Conservation (phyloP, 169 alveolate genomes). For the Eimeria zaria region DNA sequence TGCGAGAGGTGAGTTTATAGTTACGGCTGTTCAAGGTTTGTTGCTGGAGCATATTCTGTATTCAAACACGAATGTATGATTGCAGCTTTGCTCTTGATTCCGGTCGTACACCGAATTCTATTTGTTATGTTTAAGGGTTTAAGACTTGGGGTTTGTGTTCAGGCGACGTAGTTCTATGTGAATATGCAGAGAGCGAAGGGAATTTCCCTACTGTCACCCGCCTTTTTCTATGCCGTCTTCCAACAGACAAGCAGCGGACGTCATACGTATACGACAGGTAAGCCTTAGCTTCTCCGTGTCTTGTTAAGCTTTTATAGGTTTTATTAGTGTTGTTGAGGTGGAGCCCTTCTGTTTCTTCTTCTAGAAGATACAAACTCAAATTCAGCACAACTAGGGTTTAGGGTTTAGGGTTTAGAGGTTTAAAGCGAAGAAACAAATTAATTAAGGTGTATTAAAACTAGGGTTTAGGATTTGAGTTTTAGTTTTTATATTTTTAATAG, state of each 20-base stretch:
- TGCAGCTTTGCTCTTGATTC: not conserved
- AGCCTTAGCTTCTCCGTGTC: not conserved
- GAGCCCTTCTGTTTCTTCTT: not conserved
- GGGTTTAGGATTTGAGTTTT: not conserved
- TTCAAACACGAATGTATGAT: no score
- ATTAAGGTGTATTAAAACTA: no score
- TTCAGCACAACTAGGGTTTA: not conserved
- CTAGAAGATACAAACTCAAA: not conserved
- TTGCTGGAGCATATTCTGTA: not conserved
- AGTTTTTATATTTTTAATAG: not conserved
- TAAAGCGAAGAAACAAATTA: no score
- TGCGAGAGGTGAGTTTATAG: constrained; percentile 64
- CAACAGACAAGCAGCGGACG: constrained; percentile 68
- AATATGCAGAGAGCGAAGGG: constrained; percentile 81
- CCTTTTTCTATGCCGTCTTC: constrained; percentile 74
- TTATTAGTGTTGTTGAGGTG: not conserved
- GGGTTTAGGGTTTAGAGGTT: not conserved
- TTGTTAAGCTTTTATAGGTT: not conserved
- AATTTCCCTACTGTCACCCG: constrained; percentile 83
- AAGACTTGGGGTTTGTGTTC: not conserved
- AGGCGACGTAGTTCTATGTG: constrained; percentile 81
- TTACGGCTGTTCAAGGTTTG: not conserved
- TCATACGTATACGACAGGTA: constrained; percentile 77
- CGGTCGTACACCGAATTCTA: not conserved
- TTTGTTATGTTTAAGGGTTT: not conserved